Conservation (phyloP, 257 asterid genomes). For the Coffea canephora region DNA sequence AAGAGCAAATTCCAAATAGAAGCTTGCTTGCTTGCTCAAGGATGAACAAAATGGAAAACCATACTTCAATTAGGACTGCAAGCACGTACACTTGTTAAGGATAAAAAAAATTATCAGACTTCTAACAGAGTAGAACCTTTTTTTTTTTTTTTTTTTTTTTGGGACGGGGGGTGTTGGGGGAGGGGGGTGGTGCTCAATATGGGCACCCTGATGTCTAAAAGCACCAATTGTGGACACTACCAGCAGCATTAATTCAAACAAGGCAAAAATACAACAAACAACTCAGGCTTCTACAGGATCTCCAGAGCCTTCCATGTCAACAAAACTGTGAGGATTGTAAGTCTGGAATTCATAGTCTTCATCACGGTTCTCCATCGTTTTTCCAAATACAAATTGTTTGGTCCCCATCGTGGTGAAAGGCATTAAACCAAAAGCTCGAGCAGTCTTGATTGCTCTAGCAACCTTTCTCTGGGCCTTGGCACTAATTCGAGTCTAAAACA, state of each 20-base stretch:
- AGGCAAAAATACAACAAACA: not conserved
- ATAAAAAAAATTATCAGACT: not conserved
- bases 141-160: no score
- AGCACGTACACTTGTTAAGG: not conserved
- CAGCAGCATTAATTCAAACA: not conserved
- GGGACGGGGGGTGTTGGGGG: no score
- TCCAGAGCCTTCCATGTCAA: conserved; percentile 20
- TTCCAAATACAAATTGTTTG: conserved; percentile 55
- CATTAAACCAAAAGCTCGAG: conserved; percentile 90
- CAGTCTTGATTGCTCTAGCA: conserved; percentile 86
- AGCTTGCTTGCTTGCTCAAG: not conserved
- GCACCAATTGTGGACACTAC: not conserved
- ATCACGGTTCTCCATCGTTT: conserved; percentile 63
- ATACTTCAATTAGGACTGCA: not conserved
- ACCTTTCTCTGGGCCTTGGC: conserved; percentile 58
- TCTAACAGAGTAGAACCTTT: not conserved
- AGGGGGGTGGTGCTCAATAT: no score
- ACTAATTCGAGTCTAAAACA: conserved; percentile 39
- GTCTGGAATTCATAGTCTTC: conserved; percentile 36
- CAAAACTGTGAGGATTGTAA: conserved; percentile 41
- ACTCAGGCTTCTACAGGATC: conserved; percentile 11
- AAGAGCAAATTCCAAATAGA: not conserved
- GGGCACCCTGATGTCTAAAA: no score
- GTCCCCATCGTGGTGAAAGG: conserved; percentile 98
- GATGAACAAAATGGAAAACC: not conserved